Conservation (phyloP, 306 rosid genomes). For the Mucuna pruriens region DNA sequence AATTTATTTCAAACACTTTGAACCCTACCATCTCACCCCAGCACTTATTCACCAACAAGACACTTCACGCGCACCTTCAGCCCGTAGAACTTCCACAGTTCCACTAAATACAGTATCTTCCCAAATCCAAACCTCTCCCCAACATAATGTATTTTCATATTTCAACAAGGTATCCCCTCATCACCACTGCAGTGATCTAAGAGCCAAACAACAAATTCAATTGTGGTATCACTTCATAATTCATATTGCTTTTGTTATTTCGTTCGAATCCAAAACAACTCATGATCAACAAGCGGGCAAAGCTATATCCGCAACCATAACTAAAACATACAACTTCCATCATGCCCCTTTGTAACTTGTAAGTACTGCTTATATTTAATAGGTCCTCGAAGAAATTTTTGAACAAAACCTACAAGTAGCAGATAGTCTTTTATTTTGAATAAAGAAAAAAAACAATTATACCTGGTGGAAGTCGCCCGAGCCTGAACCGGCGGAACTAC, state of each 20-base stretch:
- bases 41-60: background rate
- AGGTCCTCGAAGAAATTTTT: too few species aligned
- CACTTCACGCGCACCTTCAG: constrained; percentile 1
- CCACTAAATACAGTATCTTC: background rate
- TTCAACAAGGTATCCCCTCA: background rate
- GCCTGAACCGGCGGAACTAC: constrained; percentile 95
- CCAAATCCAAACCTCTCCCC: background rate
- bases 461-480: constrained; percentile 99
- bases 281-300: background rate
- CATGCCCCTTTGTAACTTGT: too few species aligned
- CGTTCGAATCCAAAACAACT: background rate
- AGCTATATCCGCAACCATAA: constrained; percentile 1
- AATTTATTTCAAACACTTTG: background rate
- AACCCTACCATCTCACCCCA: background rate
- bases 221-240: constrained; percentile 11
- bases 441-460: background rate
- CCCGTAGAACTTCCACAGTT: constrained; percentile 13
- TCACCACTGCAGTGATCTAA: background rate
- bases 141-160: background rate
- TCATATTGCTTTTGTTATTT: background rate
- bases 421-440: background rate
- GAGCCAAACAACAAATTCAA: background rate
- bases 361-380: too few species aligned
- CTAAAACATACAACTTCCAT: too few species aligned
- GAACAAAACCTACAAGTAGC: too few species aligned